phyloP scores from a whole-genome alignment of 768 basidiomycete species.

The Glaciozyma antarctica region DNA sequence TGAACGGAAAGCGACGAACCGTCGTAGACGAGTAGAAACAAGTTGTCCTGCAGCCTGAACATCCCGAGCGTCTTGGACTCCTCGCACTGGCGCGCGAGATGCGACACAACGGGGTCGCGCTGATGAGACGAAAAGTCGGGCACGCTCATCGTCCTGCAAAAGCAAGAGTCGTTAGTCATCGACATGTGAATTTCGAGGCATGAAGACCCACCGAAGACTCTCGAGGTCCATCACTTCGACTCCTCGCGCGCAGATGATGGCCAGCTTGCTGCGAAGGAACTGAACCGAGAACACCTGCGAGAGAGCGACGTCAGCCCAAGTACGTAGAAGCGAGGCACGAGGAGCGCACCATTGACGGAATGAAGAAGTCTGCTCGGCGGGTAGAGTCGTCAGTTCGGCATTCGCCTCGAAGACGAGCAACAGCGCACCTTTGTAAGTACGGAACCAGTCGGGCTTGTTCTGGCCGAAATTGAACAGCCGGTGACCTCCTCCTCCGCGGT shows the following conservation, averaged over 20 bases:
- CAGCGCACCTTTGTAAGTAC: slow-evolving; percentile 59
- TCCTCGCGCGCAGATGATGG: slow-evolving; percentile 82
- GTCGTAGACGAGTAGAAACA: slow-evolving; percentile 81
- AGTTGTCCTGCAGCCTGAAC: slow-evolving; percentile 76
- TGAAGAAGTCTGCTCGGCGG: slow-evolving; percentile 15
- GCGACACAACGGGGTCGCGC: slow-evolving; percentile 57
- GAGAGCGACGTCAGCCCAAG: slow-evolving; percentile 40
- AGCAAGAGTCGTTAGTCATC: slow-evolving; percentile 5
- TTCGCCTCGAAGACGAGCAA: not conserved
- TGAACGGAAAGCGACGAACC: slow-evolving; percentile 45
- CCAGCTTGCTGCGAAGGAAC: slow-evolving; percentile 87
- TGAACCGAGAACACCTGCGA: slow-evolving; percentile 59
- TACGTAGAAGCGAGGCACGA: slow-evolving; percentile 62
- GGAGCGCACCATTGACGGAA: slow-evolving; percentile 1
- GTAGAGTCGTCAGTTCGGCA: not conserved
- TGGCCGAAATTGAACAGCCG: slow-evolving; percentile 47
- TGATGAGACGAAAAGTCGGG: slow-evolving; percentile 40
- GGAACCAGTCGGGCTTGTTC: slow-evolving; percentile 85
- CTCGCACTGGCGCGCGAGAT: slow-evolving; percentile 70
- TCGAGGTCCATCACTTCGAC: slow-evolving; percentile 98
- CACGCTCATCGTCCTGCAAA: slow-evolving; percentile 79
- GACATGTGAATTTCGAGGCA: not conserved
- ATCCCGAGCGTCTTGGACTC: slow-evolving; percentile 75
- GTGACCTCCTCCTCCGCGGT: slow-evolving; percentile 57
- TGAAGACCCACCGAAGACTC: slow-evolving; percentile 46